Conservation (phyloP, 1,139 yeast genomes). For the Lodderomyces parapsilosis region DNA sequence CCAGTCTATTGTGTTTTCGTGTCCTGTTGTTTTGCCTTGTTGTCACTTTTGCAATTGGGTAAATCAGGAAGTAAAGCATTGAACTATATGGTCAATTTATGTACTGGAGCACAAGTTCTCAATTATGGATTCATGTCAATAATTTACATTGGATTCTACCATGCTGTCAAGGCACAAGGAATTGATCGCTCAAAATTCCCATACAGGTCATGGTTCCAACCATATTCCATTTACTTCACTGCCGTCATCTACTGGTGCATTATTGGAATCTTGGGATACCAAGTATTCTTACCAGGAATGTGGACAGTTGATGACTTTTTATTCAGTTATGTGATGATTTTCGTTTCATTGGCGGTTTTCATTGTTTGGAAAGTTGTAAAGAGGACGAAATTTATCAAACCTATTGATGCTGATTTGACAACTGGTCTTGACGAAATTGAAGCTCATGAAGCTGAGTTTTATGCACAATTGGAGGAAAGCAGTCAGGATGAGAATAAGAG, state of each 20-base stretch:
- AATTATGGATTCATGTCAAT: slow-evolving; percentile 31
- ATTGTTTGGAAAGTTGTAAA: slow-evolving; percentile 30
- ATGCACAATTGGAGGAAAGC: slow-evolving; percentile 18
- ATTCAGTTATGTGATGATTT: slow-evolving; percentile 37
- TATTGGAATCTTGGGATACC: slow-evolving; percentile 40
- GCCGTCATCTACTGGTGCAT: slow-evolving; percentile 29
- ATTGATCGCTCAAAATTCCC: slow-evolving; percentile 35
- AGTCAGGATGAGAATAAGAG: slow-evolving; percentile 1
- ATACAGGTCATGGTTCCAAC: slow-evolving; percentile 26
- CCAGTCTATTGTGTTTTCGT: slow-evolving; percentile 27
- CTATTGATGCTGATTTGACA: slow-evolving; percentile 35
- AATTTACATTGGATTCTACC: slow-evolving; percentile 24
- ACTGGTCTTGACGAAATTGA: slow-evolving; percentile 34
- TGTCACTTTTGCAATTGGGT: slow-evolving; percentile 27
- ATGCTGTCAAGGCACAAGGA: slow-evolving; percentile 36
- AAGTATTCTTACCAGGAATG: slow-evolving; percentile 36
- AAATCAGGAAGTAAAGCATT: slow-evolving; percentile 24
- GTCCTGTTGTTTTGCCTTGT: slow-evolving; percentile 25
- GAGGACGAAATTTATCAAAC: slow-evolving; percentile 23
- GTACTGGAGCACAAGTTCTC: slow-evolving; percentile 24
- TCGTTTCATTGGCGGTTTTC: slow-evolving; percentile 32
- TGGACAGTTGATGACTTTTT: slow-evolving; percentile 36
- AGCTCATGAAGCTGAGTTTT: slow-evolving; percentile 42
- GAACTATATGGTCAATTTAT: slow-evolving; percentile 27
- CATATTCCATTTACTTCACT: slow-evolving; percentile 36